Conservation (phyloP, 202 grass and related monocot genomes). For the Panicum virgatum region DNA sequence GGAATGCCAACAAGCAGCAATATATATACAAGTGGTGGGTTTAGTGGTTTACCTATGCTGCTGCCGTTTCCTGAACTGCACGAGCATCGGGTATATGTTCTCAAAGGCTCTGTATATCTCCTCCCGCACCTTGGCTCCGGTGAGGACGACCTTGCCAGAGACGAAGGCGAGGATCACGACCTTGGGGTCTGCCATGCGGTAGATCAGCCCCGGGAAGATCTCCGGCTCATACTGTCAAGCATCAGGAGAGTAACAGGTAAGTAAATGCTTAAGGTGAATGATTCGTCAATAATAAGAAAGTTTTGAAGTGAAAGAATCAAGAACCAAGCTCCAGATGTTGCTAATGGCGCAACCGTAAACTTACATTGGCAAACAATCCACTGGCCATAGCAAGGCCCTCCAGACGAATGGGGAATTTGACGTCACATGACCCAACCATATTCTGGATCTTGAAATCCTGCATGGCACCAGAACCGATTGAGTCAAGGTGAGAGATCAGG, state of each 20-base stretch:
- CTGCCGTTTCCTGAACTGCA: conserved; percentile 54
- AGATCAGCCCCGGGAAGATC: conserved; percentile 77
- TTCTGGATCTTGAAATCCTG: conserved; percentile 89
- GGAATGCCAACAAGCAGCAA: neutral
- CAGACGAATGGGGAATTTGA: conserved; percentile 66
- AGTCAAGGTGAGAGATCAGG: neutral
- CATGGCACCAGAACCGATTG: conserved; percentile 14
- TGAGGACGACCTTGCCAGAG: conserved; percentile 83
- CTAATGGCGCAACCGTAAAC: neutral
- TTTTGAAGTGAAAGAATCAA: neutral
- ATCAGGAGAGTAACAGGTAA: conserved; percentile 9
- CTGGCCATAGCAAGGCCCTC: conserved; percentile 57
- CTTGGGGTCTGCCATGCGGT: conserved; percentile 87
- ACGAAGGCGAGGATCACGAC: conserved; percentile 82
- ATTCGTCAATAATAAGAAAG: neutral
- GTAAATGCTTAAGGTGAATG: neutral
- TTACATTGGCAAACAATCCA: conserved; percentile 68
- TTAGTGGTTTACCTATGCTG: conserved; percentile 43
- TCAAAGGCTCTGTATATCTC: conserved; percentile 64
- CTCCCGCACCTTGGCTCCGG: conserved; percentile 68
- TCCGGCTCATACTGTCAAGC: conserved; percentile 79
- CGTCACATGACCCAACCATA: conserved; percentile 62
- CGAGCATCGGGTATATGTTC: conserved; percentile 67
- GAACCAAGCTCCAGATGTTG: neutral
- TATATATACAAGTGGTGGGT: neutral